Evolutionary conservation across 2,329 filamentous ascomycete species (phyloP), one percentile per base, ranked within the genome.

Genomic region (Chrysosporium keratinophilum): DNA sequence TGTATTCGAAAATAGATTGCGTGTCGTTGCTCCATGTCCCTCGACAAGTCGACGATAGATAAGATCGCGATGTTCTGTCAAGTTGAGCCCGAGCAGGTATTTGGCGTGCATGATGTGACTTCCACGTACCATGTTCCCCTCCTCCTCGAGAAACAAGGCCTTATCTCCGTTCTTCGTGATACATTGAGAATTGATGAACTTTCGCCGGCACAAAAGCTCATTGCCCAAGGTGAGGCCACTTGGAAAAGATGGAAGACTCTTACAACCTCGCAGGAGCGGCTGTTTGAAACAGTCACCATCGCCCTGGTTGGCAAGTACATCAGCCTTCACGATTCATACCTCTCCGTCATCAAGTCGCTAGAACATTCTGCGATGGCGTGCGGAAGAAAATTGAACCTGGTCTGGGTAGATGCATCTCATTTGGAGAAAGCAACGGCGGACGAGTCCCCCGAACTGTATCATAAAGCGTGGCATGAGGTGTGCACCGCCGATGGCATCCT

Each of bases 121-220:
- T 89, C 89, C 11, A 94, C 87, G 50, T 98, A 98, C 71, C 90
- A 95, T 60, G 91, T 97, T 2, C 93, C 93, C 0, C 77, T 96
- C n/a, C 84, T 97, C 20, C 83, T 97, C 12, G 81, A 91, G 62
- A 78, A 89, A 61, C 88, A 97, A 71, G 81, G 83, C 20, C 76
- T 97, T 1, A 74, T 91, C 7, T 69, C 76, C 11, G 78, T 82
- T n/a, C 74, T 97, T 52, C 77, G 76, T 37, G 72, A 78, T 15
- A 77, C 82, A 15, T 76, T 96, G 33, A 76, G 78, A 35, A 78
- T 95, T 10, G 78, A 86, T 57, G 67, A 72, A 15, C 64, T 84
- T 45, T 62, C 66, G 10, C 76, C 82, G 48, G 63, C 81, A 1
- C 71, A 78, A 3, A 65, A 72, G 2, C 74, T 85, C 47, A 66